Conservation (phyloP, 176 grass and related monocot genomes). For the Carex myosuroides region DNA sequence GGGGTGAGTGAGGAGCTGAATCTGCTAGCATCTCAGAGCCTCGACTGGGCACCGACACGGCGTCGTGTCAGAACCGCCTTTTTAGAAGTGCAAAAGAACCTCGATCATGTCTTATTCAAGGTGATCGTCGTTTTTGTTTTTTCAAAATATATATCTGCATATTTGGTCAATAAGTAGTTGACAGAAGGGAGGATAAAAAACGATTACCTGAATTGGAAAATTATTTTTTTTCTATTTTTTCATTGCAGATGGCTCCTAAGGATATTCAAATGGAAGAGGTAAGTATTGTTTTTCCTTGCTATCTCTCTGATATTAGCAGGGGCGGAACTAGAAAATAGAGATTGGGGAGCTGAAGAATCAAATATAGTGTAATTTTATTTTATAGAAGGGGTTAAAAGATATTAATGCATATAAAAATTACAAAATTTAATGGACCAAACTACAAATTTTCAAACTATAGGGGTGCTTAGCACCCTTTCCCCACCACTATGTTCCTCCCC, state of each 20-base stretch:
- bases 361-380: too few species aligned
- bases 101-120: constrained; percentile 93
- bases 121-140: constrained; percentile 9
- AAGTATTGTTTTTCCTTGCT: neutral
- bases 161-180: neutral
- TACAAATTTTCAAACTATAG: too few species aligned
- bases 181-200: neutral
- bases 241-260: constrained; percentile 60
- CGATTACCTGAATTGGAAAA: neutral
- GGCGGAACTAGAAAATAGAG: too few species aligned
- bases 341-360: too few species aligned
- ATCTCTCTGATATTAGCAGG: neutral
- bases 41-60: constrained; percentile 84
- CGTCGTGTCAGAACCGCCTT: constrained; percentile 54
- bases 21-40: constrained; percentile 48
- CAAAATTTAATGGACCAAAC: too few species aligned
- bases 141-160: neutral
- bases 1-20: constrained; percentile 68
- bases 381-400: too few species aligned
- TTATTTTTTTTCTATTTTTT: neutral
- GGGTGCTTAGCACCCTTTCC: too few species aligned
- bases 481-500: too few species aligned
- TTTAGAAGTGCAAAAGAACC: constrained; percentile 52
- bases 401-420: too few species aligned
- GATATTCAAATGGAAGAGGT: constrained; percentile 86